Conservation (phyloP, 768 basidiomycete species). For the Rhodotorula paludigena region DNA sequence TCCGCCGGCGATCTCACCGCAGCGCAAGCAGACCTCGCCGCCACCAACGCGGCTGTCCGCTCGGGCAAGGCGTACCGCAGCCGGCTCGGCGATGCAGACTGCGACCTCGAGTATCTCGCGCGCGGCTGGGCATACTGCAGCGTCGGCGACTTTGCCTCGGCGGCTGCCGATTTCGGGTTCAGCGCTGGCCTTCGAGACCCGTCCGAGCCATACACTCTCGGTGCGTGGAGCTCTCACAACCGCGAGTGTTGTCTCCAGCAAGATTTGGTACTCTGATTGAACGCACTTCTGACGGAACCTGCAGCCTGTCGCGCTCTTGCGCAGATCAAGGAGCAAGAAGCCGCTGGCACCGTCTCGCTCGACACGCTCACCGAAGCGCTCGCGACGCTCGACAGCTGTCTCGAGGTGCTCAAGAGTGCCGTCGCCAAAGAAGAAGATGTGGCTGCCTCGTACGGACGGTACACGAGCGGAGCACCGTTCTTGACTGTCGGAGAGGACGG, state of each 20-base stretch:
- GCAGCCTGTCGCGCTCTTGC: constrained; percentile 33
- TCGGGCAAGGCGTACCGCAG: constrained; percentile 22
- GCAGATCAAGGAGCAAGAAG: constrained; percentile 19
- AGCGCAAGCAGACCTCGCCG: constrained; percentile 20
- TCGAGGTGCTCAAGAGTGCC: constrained; percentile 1
- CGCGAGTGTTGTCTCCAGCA: too few species aligned
- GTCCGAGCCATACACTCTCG: constrained; percentile 28
- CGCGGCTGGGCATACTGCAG: constrained; percentile 24
- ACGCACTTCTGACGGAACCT: neutral
- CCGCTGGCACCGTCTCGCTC: neutral
- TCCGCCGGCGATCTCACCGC: constrained; percentile 8
- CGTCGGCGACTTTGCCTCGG: constrained; percentile 21
- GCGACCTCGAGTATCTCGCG: constrained; percentile 31
- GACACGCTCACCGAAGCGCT: neutral
- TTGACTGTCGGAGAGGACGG: constrained; percentile 2
- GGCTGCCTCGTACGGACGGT: neutral
- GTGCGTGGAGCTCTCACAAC: neutral
- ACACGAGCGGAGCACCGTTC: constrained; percentile 8
- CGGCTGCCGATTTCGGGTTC: constrained; percentile 24
- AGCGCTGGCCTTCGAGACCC: constrained; percentile 1
- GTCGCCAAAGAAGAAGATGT: neutral
- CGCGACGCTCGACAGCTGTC: constrained; percentile 11
- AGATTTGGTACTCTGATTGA: too few species aligned
- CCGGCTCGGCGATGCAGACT: constrained; percentile 26
- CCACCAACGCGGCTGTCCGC: constrained; percentile 20